phyloP scores from a whole-genome alignment of 2,329 filamentous ascomycete genomes.

The Talaromyces verruculosus region DNA sequence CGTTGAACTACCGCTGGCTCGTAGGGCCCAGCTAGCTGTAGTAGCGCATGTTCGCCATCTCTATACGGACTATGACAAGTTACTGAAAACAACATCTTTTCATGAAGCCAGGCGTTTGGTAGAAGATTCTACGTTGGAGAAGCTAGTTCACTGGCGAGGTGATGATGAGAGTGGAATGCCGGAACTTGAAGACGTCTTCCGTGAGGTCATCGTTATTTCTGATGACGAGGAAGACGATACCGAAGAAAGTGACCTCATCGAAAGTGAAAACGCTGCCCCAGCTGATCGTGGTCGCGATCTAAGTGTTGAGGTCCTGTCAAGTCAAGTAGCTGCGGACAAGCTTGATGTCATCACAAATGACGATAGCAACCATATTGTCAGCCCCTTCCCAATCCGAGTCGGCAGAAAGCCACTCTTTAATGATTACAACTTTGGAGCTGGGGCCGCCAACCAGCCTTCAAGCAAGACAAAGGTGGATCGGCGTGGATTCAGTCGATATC shows the following conservation, averaged over 20 bases:
- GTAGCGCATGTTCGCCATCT: slow-evolving; percentile 62
- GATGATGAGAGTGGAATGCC: slow-evolving; percentile 55
- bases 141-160: slow-evolving; percentile 63
- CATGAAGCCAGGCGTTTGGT: slow-evolving; percentile 56
- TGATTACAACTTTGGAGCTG: background rate
- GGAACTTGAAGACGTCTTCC: slow-evolving; percentile 62
- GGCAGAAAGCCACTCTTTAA: slow-evolving; percentile 14
- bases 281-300: slow-evolving; percentile 37
- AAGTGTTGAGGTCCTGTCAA: slow-evolving; percentile 47
- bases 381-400: slow-evolving; percentile 34
- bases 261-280: slow-evolving; percentile 21
- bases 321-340: slow-evolving; percentile 37
- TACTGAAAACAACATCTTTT: slow-evolving; percentile 55
- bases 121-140: slow-evolving; percentile 56
- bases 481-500: slow-evolving; percentile 48
- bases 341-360: slow-evolving; percentile 39
- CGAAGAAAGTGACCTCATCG: slow-evolving; percentile 41
- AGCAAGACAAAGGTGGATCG: slow-evolving; percentile 40
- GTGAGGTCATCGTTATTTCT: slow-evolving; percentile 64
- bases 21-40: slow-evolving; percentile 61
- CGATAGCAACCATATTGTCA: slow-evolving; percentile 39
- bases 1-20: slow-evolving; percentile 53
- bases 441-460: background rate
- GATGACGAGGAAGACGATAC: slow-evolving; percentile 51
- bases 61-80: slow-evolving; percentile 62